phyloP scores from a whole-genome alignment of 2,329 filamentous ascomycete genomes.

The Diaporthe destruens region DNA sequence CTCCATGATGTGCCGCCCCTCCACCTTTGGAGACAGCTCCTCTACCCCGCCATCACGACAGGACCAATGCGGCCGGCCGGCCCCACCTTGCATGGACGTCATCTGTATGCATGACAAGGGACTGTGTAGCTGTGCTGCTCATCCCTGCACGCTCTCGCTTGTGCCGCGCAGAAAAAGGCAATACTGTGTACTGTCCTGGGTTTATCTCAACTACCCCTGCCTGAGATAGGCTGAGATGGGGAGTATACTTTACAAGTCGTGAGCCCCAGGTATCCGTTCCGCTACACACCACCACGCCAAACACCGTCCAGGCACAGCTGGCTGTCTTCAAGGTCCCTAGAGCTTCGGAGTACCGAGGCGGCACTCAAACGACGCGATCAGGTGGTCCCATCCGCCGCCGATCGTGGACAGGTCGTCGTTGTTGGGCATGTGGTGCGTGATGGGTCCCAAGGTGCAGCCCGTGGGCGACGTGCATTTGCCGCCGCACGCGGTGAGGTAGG shows the following conservation, averaged over 20 bases:
- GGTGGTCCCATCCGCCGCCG: conserved; percentile 55
- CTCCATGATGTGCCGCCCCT: conserved; percentile 38
- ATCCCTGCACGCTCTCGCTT: conserved; percentile 17
- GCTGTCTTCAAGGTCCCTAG: neutral
- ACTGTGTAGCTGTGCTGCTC: neutral
- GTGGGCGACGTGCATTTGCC: conserved; percentile 62
- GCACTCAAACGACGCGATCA: conserved; percentile 55
- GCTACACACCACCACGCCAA: neutral
- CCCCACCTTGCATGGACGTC: conserved; percentile 30
- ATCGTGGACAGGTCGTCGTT: conserved; percentile 62
- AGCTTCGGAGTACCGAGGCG: conserved; percentile 35
- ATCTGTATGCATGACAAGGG: conserved; percentile 32
- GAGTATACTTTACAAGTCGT: too few species aligned
- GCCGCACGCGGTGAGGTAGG: conserved; percentile 56
- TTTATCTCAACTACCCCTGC: neutral
- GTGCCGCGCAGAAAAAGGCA: neutral
- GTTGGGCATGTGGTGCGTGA: conserved; percentile 59
- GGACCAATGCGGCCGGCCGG: neutral
- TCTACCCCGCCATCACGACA: conserved; percentile 30
- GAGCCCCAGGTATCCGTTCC: neutral
- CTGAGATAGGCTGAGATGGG: neutral
- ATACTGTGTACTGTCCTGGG: neutral
- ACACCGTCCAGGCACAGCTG: neutral
- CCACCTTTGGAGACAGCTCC: conserved; percentile 3
- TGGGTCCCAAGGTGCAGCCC: conserved; percentile 64